A percentile compares a stretch with the other conserved stretches of the same genome.
phyloP scores from a whole-genome alignment of 768 basidiomycete genomes.

The Gloeopeniophorella convolvens region DNA sequence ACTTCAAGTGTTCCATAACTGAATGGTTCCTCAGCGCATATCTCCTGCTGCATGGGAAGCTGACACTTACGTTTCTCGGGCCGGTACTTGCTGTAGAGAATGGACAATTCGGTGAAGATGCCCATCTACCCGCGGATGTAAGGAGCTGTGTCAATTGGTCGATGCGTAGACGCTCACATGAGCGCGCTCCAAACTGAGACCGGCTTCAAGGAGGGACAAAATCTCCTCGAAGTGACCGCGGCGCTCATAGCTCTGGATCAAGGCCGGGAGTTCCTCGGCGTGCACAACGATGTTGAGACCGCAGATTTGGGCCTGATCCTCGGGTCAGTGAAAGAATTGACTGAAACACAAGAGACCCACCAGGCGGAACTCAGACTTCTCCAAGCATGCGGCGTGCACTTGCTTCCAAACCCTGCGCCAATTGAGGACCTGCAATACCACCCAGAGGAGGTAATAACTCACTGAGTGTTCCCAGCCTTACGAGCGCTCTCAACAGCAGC shows the following conservation, averaged over 20 bases:
- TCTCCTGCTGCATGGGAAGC: neutral
- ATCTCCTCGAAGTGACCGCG: conserved; percentile 94
- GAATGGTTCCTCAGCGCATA: conserved; percentile 1
- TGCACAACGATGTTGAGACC: conserved; percentile 98
- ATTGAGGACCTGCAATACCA: conserved; percentile 13
- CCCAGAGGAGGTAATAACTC: conserved; percentile 26
- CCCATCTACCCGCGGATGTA: conserved; percentile 57
- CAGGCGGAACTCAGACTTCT: conserved; percentile 94
- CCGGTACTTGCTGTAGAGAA: conserved; percentile 90
- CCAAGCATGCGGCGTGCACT: conserved; percentile 96
- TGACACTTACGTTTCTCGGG: conserved; percentile 75
- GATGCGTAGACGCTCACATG: conserved; percentile 46
- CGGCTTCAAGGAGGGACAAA: conserved; percentile 86
- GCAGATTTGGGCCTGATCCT: conserved; percentile 84
- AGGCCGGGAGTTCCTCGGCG: conserved; percentile 72
- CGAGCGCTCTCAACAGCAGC: conserved; percentile 98
- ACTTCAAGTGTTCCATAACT: conserved; percentile 99
- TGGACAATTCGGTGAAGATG: conserved; percentile 92
- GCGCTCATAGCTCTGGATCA: conserved; percentile 82
- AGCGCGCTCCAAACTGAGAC: conserved; percentile 92
- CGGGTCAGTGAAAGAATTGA: conserved; percentile 11
- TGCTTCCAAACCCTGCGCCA: conserved; percentile 97
- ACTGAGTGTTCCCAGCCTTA: conserved; percentile 99
- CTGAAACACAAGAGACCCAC: conserved; percentile 31
- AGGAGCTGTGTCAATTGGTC: neutral